A percentile compares a stretch with the other conserved stretches of the same genome.
Evolutionary conservation across 1,284 basidiomycete genomes (phyloP).

Genomic region (Vanrija pseudolonga): DNA sequence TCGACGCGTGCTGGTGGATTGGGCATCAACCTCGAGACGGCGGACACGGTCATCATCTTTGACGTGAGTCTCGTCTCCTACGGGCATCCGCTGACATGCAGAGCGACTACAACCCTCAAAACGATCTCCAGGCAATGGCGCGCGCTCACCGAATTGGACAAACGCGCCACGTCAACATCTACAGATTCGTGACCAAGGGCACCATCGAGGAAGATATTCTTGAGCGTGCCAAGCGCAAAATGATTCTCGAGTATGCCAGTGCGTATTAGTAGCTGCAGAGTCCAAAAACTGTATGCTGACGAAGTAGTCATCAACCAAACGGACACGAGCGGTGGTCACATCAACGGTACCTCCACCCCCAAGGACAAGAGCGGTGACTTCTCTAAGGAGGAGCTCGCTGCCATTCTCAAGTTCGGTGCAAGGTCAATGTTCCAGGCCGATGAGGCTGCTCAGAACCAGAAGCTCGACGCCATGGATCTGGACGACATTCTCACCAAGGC

Average conservation of each 20-base stretch:
- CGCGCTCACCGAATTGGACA: constrained; percentile 95
- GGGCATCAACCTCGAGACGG: constrained; percentile 97
- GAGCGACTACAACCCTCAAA: constrained; percentile 72
- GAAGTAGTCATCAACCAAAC: constrained; percentile 95
- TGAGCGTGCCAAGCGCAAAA: constrained; percentile 97
- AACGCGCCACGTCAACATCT: constrained; percentile 97
- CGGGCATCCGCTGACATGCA: background rate
- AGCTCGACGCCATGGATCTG: constrained; percentile 98
- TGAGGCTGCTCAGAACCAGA: constrained; percentile 85
- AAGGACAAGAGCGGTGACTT: constrained; percentile 75
- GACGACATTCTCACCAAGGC: constrained; percentile 97
- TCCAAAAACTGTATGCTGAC: constrained; percentile 9
- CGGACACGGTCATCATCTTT: constrained; percentile 98
- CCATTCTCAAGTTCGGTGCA: constrained; percentile 98
- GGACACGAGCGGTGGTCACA: constrained; percentile 96
- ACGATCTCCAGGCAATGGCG: constrained; percentile 98
- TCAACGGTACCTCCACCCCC: constrained; percentile 74
- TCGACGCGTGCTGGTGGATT: constrained; percentile 96
- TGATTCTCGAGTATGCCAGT: constrained; percentile 99
- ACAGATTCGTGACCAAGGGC: constrained; percentile 95
- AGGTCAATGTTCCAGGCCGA: constrained; percentile 99
- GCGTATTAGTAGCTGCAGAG: constrained; percentile 47
- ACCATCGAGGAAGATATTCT: constrained; percentile 99
- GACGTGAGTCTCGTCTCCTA: constrained; percentile 63
- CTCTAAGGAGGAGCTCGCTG: constrained; percentile 94